Conservation (phyloP, 257 asterid genomes). For the Solanum piurae region DNA sequence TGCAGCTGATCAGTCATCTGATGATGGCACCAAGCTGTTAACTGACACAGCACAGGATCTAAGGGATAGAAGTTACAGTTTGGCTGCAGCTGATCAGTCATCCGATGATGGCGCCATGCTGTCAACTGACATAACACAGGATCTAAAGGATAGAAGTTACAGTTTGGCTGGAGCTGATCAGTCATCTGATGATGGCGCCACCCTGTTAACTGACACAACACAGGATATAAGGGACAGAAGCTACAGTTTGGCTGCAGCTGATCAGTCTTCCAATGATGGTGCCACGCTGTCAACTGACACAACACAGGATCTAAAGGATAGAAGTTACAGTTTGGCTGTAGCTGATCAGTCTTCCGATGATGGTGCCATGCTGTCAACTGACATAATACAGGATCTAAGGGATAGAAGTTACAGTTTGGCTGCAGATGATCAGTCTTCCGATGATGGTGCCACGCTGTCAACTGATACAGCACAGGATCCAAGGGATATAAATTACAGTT, state of each 20-base stretch:
- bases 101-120: not conserved
- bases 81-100: slow-evolving; percentile 13
- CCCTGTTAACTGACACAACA: not conserved
- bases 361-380: not conserved
- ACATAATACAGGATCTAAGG: not conserved
- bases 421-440: slow-evolving; percentile 9
- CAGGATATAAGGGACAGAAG: slow-evolving; percentile 13
- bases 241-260: slow-evolving; percentile 10
- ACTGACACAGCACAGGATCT: not conserved
- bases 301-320: not conserved
- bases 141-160: not conserved
- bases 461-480: not conserved
- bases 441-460: not conserved
- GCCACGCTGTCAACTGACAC: not conserved
- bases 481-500: not conserved
- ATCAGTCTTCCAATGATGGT: slow-evolving; percentile 1
- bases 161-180: not conserved
- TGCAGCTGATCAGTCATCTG: not conserved
- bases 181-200: not conserved
- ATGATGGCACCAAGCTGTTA: not conserved
- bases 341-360: not conserved
- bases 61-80: slow-evolving; percentile 17
- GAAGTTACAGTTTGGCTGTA: not conserved
- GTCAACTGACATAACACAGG: not conserved
- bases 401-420: slow-evolving; percentile 16